Conservation (phyloP, 2,329 filamentous ascomycete genomes). For the Cercospora sp. region DNA sequence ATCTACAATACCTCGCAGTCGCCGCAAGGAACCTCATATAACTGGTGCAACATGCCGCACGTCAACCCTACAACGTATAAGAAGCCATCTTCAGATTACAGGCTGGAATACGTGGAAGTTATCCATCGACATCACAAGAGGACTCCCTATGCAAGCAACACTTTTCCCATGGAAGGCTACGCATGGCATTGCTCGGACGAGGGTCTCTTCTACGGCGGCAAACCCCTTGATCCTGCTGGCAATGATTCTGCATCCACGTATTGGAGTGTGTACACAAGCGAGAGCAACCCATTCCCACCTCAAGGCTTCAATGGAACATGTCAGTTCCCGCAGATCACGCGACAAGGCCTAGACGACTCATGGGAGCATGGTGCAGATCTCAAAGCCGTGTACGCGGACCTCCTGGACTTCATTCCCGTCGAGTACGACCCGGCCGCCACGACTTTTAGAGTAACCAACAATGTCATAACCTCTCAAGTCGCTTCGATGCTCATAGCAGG, state of each 20-base stretch:
- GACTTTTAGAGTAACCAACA: slow-evolving; percentile 73
- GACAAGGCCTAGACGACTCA: slow-evolving; percentile 69
- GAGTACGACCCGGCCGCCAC: slow-evolving; percentile 50
- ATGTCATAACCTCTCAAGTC: slow-evolving; percentile 79
- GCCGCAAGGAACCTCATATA: slow-evolving; percentile 64
- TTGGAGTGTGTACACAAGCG: slow-evolving; percentile 63
- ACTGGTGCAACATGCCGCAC: slow-evolving; percentile 88
- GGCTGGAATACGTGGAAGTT: slow-evolving; percentile 74
- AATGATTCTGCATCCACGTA: slow-evolving; percentile 59
- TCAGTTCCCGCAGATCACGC: slow-evolving; percentile 78
- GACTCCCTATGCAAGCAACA: slow-evolving; percentile 75
- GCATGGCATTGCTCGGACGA: slow-evolving; percentile 71
- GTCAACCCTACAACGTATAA: slow-evolving; percentile 67
- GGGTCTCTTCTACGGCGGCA: slow-evolving; percentile 68
- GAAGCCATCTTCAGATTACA: slow-evolving; percentile 52
- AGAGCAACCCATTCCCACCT: slow-evolving; percentile 66
- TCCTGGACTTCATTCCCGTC: slow-evolving; percentile 66
- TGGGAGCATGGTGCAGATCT: slow-evolving; percentile 75
- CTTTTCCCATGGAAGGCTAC: slow-evolving; percentile 72
- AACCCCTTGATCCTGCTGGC: slow-evolving; percentile 52
- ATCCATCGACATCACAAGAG: slow-evolving; percentile 84
- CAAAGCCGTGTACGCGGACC: slow-evolving; percentile 70
- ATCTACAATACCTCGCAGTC: slow-evolving; percentile 63
- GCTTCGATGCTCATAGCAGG: slow-evolving; percentile 71
- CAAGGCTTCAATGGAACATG: slow-evolving; percentile 71